These are phyloP conservation scores for Ensete glaucum DNA, from an alignment of 176 grass and related monocot species.

Conservation along the genomic window DNA sequence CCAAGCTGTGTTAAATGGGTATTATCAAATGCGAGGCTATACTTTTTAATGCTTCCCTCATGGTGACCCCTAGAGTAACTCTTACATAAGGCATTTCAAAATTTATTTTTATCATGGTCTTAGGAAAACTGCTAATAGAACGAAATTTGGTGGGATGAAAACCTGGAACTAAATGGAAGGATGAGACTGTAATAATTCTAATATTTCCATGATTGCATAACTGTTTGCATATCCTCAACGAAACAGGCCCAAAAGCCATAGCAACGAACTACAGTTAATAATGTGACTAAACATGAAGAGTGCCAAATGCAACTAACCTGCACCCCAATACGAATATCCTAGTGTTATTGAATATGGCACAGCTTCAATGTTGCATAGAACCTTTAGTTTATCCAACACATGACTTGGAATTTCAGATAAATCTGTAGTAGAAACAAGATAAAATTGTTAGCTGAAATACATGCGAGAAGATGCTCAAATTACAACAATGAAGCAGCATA, in stretches of 20 bases:
- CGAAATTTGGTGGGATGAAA: background rate
- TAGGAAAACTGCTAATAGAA: background rate
- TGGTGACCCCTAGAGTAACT: background rate
- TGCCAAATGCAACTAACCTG: constrained; percentile 43
- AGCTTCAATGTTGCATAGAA: constrained; percentile 53
- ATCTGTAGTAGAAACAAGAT: constrained; percentile 39
- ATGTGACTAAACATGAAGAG: background rate
- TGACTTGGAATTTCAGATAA: constrained; percentile 59
- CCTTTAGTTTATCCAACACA: constrained; percentile 50
- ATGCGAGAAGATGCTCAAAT: constrained; percentile 3
- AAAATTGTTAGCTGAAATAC: constrained; percentile 9
- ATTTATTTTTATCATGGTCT: background rate
- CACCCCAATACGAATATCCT: constrained; percentile 82
- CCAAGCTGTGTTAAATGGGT: background rate
- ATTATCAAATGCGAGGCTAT: background rate
- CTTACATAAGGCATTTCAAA: background rate
- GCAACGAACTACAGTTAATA: no score
- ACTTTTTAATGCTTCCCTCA: no score
- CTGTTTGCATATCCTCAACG: no score
- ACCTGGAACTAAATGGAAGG: background rate
- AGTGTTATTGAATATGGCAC: constrained; percentile 64
- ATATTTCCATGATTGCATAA: no score
- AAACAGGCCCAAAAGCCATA: no score
- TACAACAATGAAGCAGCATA: no score
- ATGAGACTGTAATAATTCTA: background rate